A percentile compares a stretch with the other conserved stretches of the same genome.
phyloP scores from a whole-genome alignment of 2,329 filamentous ascomycete genomes.

The Scorias spongiosa region DNA sequence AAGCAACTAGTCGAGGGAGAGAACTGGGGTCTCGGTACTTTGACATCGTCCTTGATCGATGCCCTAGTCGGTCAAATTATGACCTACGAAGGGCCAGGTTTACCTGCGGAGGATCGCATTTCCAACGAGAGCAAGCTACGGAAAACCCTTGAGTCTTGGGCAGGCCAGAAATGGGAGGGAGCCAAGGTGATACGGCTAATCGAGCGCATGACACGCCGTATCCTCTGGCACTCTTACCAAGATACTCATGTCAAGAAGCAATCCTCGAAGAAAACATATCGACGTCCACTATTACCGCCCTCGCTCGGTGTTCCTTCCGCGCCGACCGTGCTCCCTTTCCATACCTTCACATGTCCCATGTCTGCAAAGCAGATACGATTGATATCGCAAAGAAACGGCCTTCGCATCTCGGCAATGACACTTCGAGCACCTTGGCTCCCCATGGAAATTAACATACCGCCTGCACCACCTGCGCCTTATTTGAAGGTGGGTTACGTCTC shows the following conservation, averaged over 20 bases:
- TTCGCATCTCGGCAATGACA: slow-evolving; percentile 84
- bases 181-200: slow-evolving; percentile 68
- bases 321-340: slow-evolving; percentile 89
- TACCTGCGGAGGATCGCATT: slow-evolving; percentile 15
- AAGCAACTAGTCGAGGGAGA: slow-evolving; percentile 79
- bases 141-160: slow-evolving; percentile 37
- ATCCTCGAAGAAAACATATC: slow-evolving; percentile 45
- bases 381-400: slow-evolving; percentile 88
- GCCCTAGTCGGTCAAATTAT: slow-evolving; percentile 32
- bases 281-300: slow-evolving; percentile 56
- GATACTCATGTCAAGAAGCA: slow-evolving; percentile 55
- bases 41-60: slow-evolving; percentile 32
- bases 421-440: slow-evolving; percentile 79
- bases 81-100: slow-evolving; percentile 13
- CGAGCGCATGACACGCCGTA: slow-evolving; percentile 65
- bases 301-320: slow-evolving; percentile 67
- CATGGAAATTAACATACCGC: slow-evolving; percentile 65
- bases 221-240: slow-evolving; percentile 75
- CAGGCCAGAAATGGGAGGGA: slow-evolving; percentile 71
- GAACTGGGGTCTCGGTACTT: slow-evolving; percentile 61
- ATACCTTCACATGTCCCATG: slow-evolving; percentile 91
- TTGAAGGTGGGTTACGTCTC: slow-evolving; percentile 94
- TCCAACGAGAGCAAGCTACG: slow-evolving; percentile 24
- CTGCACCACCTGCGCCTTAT: slow-evolving; percentile 62
- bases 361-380: slow-evolving; percentile 80